Evolutionary conservation across 2,329 filamentous ascomycete genomes (phyloP).

Genomic region (Penicillium thymicola): DNA sequence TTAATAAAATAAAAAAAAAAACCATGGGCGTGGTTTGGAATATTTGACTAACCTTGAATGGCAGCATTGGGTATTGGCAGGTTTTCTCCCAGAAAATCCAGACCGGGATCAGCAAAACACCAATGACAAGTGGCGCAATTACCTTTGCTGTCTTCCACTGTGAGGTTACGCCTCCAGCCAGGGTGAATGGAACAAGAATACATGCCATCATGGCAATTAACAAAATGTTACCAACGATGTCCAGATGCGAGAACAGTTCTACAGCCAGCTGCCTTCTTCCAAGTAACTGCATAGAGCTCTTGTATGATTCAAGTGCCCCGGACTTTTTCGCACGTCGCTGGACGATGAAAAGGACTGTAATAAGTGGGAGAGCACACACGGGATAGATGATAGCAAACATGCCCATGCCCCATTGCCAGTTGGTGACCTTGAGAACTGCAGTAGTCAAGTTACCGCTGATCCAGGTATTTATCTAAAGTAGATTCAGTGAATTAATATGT

Average conservation of each 20-base stretch:
- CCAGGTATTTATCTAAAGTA: slow-evolving; percentile 57
- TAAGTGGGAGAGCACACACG: slow-evolving; percentile 53
- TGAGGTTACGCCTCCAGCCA: slow-evolving; percentile 50
- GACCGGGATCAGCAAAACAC: slow-evolving; percentile 47
- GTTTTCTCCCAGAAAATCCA: slow-evolving; percentile 56
- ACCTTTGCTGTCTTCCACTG: slow-evolving; percentile 54
- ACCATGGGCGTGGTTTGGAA: not conserved
- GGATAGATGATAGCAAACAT: slow-evolving; percentile 64
- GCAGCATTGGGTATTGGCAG: slow-evolving; percentile 54
- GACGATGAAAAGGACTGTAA: slow-evolving; percentile 52
- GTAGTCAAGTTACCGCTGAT: slow-evolving; percentile 57
- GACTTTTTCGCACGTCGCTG: slow-evolving; percentile 51
- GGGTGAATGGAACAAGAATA: slow-evolving; percentile 56
- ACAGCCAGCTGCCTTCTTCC: slow-evolving; percentile 37
- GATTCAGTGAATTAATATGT: not conserved
- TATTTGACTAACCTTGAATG: slow-evolving; percentile 46
- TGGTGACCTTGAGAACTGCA: slow-evolving; percentile 49
- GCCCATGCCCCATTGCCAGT: slow-evolving; percentile 62
- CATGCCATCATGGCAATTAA: slow-evolving; percentile 52
- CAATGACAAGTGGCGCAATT: slow-evolving; percentile 51
- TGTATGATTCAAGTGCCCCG: slow-evolving; percentile 48
- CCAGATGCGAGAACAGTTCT: slow-evolving; percentile 57
- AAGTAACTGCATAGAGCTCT: slow-evolving; percentile 44
- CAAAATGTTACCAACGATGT: slow-evolving; percentile 52
- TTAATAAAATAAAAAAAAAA: not conserved